Conservation (phyloP, 1,139 yeast genomes). For the Scheffersomyces lignicola region DNA sequence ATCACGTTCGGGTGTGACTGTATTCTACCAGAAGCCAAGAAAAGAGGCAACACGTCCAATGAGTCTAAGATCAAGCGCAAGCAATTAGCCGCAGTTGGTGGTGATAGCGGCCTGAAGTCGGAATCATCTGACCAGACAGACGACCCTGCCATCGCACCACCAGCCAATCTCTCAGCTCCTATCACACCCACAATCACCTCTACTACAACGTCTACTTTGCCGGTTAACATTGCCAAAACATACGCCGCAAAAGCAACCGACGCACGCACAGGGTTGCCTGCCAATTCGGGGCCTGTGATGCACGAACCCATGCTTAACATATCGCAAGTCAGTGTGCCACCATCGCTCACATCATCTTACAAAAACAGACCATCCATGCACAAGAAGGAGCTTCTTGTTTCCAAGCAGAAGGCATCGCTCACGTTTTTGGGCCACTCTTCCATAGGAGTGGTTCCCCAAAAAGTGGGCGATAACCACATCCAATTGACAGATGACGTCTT, state of each 20-base stretch:
- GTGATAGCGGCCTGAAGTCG: neutral
- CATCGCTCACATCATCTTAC: slow-evolving; percentile 43
- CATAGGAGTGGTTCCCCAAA: slow-evolving; percentile 41
- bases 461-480: slow-evolving; percentile 46
- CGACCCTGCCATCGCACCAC: too few relatives aligned
- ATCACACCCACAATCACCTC: neutral
- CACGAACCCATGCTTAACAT: slow-evolving; percentile 46
- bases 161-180: neutral
- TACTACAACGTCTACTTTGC: slow-evolving; percentile 1
- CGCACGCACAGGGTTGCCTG: too few relatives aligned
- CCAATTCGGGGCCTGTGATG: slow-evolving; percentile 4
- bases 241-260: too few relatives aligned
- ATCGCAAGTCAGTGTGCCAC: slow-evolving; percentile 45
- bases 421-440: slow-evolving; percentile 47
- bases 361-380: slow-evolving; percentile 42
- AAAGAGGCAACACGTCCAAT: slow-evolving; percentile 35
- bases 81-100: slow-evolving; percentile 3
- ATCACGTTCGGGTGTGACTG: slow-evolving; percentile 77
- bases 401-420: slow-evolving; percentile 31
- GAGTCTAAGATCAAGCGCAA: slow-evolving; percentile 24
- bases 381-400: slow-evolving; percentile 31
- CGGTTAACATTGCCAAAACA: neutral
- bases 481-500: slow-evolving; percentile 43
- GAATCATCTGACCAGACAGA: too few relatives aligned
- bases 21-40: slow-evolving; percentile 58